phyloP scores from a whole-genome alignment of 2,329 filamentous ascomycete genomes.

The Leptographium radiaticola region DNA sequence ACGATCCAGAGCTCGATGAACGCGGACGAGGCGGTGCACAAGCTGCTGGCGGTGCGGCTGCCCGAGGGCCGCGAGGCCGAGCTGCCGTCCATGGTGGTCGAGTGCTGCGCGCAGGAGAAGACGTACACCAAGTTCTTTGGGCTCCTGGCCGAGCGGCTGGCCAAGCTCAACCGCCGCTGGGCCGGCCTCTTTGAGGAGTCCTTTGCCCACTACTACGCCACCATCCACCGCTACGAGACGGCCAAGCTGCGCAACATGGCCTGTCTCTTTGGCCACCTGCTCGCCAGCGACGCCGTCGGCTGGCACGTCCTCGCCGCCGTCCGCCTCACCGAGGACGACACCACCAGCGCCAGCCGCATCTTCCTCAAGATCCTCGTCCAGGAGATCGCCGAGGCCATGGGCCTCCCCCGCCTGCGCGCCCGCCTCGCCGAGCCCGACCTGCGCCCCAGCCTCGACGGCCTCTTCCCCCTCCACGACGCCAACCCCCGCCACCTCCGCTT shows the following conservation, averaged over 20 bases:
- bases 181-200: conserved; percentile 80
- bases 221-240: conserved; percentile 93
- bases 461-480: conserved; percentile 80
- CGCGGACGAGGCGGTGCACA: conserved; percentile 94
- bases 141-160: conserved; percentile 84
- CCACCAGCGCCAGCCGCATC: conserved; percentile 89
- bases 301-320: conserved; percentile 83
- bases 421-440: conserved; percentile 59
- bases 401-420: conserved; percentile 65
- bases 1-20: conserved; percentile 96
- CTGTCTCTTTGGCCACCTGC: conserved; percentile 83
- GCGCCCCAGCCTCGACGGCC: conserved; percentile 63
- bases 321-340: conserved; percentile 92
- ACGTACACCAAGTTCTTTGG: conserved; percentile 98
- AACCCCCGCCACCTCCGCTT: conserved; percentile 81
- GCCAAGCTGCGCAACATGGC: conserved; percentile 92
- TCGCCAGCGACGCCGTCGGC: conserved; percentile 76
- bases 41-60: conserved; percentile 86
- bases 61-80: conserved; percentile 79
- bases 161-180: conserved; percentile 93
- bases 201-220: conserved; percentile 91
- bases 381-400: conserved; percentile 75
- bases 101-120: conserved; percentile 91
- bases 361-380: conserved; percentile 98
- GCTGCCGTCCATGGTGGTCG: conserved; percentile 90